A percentile compares a stretch with the other conserved stretches of the same genome.
Conservation (phyloP, 805 yeast species). For the Candida loeiensis region DNA sequence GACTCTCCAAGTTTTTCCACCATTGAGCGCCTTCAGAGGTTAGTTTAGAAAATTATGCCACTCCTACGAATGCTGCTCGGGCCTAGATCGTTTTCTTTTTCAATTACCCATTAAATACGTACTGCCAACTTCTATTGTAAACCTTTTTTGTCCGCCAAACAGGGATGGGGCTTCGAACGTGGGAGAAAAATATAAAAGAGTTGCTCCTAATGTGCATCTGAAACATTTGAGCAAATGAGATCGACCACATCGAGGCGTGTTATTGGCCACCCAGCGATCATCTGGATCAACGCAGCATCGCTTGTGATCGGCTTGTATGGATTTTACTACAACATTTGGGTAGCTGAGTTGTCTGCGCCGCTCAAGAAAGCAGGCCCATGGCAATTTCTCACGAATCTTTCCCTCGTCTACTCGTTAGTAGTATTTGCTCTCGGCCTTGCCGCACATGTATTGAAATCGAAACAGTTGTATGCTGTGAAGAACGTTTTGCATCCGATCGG, state of each 20-base stretch:
- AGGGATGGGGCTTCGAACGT: background rate
- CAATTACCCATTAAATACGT: no score
- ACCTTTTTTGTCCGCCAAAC: no score
- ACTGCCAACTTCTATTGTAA: no score
- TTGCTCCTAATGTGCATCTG: background rate
- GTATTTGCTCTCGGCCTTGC: slow-evolving; percentile 22
- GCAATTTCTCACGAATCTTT: slow-evolving; percentile 64
- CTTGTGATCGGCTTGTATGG: slow-evolving; percentile 30
- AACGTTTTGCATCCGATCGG: slow-evolving; percentile 51
- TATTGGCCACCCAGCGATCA: slow-evolving; percentile 30
- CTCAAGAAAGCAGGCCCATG: slow-evolving; percentile 59
- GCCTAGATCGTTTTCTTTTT: no score
- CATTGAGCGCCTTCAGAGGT: background rate
- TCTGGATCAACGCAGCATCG: slow-evolving; percentile 23
- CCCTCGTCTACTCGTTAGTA: slow-evolving; percentile 14
- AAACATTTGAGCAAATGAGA: background rate
- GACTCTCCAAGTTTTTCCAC: slow-evolving; percentile 18
- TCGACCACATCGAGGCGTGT: slow-evolving; percentile 15
- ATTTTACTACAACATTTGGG: slow-evolving; percentile 15
- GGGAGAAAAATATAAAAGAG: background rate
- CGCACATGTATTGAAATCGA: slow-evolving; percentile 29
- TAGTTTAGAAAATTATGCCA: no score
- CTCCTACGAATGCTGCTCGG: no score
- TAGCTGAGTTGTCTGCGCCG: slow-evolving; percentile 43
- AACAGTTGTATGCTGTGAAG: slow-evolving; percentile 29